These are phyloP conservation scores for Tricladium varicosporioides DNA, from an alignment of 2,329 filamentous ascomycete species.

Conservation along the genomic window DNA sequence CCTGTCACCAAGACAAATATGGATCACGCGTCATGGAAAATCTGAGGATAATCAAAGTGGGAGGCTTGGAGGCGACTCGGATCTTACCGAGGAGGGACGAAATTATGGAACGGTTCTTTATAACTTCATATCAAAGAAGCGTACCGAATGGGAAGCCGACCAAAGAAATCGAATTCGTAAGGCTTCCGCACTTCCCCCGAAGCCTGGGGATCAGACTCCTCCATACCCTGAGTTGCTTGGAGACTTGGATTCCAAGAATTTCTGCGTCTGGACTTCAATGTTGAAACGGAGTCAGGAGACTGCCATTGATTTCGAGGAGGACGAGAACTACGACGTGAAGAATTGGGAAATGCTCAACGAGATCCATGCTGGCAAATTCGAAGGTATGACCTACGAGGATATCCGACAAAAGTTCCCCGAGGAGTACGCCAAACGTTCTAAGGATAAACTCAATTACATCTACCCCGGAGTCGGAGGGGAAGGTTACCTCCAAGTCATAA, in stretches of 20 bases:
- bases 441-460: slow-evolving; percentile 91
- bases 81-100: slow-evolving; percentile 76
- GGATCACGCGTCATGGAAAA: slow-evolving; percentile 95
- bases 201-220: slow-evolving; percentile 86
- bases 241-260: slow-evolving; percentile 76
- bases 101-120: slow-evolving; percentile 78
- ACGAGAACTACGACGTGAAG: slow-evolving; percentile 95
- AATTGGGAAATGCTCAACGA: slow-evolving; percentile 98
- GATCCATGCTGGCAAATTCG: slow-evolving; percentile 87
- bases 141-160: slow-evolving; percentile 76
- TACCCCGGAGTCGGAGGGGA: slow-evolving; percentile 96
- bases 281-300: slow-evolving; percentile 86
- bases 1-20: slow-evolving; percentile 90
- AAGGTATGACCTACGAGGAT: slow-evolving; percentile 91
- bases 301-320: slow-evolving; percentile 80
- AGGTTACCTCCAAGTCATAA: slow-evolving; percentile 95
- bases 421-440: slow-evolving; percentile 76
- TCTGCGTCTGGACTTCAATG: slow-evolving; percentile 99
- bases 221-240: slow-evolving; percentile 83
- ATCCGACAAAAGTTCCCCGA: slow-evolving; percentile 77
- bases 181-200: slow-evolving; percentile 77
- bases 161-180: slow-evolving; percentile 72
- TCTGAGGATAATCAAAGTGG: slow-evolving; percentile 83
- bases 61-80: slow-evolving; percentile 88
- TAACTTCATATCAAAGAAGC: slow-evolving; percentile 78